Conservation (phyloP, 1,139 yeast genomes). For the Arxiozyma slooffiae region DNA sequence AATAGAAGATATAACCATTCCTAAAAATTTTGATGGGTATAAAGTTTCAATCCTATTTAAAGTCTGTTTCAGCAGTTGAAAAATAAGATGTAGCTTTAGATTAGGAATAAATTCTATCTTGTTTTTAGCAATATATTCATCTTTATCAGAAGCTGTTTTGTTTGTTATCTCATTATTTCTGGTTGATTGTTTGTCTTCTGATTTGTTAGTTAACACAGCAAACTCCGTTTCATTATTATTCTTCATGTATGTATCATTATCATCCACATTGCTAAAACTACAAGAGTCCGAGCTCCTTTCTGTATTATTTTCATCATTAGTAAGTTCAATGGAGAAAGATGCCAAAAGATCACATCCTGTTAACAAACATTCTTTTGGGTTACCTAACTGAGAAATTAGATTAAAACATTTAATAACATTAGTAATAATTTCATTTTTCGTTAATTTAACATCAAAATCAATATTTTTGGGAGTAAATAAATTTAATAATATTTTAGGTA, state of each 20-base stretch:
- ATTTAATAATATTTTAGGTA: conserved; percentile 53
- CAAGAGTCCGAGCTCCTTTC: conserved; percentile 2
- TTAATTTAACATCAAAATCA: conserved; percentile 14
- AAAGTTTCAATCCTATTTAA: conserved; percentile 42
- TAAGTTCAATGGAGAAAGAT: conserved; percentile 28
- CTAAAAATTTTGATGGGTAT: conserved; percentile 68
- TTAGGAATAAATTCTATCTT: conserved; percentile 14
- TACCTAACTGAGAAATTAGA: conserved; percentile 54
- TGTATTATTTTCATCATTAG: conserved; percentile 5
- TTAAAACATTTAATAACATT: conserved; percentile 44
- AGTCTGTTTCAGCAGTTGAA: conserved; percentile 50
- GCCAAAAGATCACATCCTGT: conserved; percentile 56
- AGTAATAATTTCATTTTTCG: conserved; percentile 13
- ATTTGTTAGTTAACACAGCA: not conserved
- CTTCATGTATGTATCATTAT: too few relatives aligned
- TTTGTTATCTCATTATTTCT: not conserved
- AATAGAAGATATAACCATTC: conserved; percentile 51
- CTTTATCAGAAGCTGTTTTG: not conserved
- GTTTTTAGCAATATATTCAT: conserved; percentile 5
- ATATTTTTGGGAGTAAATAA: conserved; percentile 25
- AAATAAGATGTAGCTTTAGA: conserved; percentile 50
- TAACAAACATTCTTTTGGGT: conserved; percentile 68
- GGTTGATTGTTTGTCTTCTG: not conserved
- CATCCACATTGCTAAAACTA: not conserved
- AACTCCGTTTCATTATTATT: not conserved